phyloP scores from a whole-genome alignment of 2,329 filamentous ascomycete species.

The Colletotrichum sidae region DNA sequence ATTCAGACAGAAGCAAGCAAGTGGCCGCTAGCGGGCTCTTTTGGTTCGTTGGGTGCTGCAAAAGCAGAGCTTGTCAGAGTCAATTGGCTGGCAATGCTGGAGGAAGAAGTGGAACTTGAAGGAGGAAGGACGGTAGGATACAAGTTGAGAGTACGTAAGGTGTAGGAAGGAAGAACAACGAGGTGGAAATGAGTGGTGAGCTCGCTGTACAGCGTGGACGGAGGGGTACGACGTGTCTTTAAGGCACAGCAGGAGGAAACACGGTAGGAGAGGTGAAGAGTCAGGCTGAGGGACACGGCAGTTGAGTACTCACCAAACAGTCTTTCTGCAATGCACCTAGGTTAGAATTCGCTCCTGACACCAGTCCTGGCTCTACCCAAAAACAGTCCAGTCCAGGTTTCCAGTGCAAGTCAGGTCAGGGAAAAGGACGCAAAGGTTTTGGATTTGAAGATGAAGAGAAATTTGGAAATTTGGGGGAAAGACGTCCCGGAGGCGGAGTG shows the following conservation, averaged over 20 bases:
- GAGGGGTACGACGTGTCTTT: constrained; percentile 28
- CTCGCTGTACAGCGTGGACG: constrained; percentile 7
- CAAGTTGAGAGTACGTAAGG: constrained; percentile 8
- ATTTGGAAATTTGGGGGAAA: constrained; percentile 22
- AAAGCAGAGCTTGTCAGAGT: constrained; percentile 8
- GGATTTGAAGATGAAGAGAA: constrained; percentile 20
- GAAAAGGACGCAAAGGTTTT: constrained; percentile 16
- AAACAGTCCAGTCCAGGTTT: neutral
- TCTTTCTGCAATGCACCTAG: constrained; percentile 15
- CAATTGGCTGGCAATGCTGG: constrained; percentile 17
- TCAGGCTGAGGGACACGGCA: constrained; percentile 24
- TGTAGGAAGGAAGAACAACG: neutral
- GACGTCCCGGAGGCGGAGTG: constrained; percentile 6
- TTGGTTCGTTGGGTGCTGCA: constrained; percentile 23
- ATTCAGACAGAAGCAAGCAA: constrained; percentile 9
- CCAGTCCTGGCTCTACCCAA: constrained; percentile 16
- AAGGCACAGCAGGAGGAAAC: constrained; percentile 17
- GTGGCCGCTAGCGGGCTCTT: constrained; percentile 23
- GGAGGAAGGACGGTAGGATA: neutral
- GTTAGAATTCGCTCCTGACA: constrained; percentile 26
- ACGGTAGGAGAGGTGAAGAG: neutral
- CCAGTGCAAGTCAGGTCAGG: constrained; percentile 8
- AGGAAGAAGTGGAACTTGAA: neutral
- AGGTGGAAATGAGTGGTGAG: neutral
- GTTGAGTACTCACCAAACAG: constrained; percentile 24